Conservation (phyloP, 2,329 filamentous ascomycete genomes). For the Thielaviopsis punctulata region DNA sequence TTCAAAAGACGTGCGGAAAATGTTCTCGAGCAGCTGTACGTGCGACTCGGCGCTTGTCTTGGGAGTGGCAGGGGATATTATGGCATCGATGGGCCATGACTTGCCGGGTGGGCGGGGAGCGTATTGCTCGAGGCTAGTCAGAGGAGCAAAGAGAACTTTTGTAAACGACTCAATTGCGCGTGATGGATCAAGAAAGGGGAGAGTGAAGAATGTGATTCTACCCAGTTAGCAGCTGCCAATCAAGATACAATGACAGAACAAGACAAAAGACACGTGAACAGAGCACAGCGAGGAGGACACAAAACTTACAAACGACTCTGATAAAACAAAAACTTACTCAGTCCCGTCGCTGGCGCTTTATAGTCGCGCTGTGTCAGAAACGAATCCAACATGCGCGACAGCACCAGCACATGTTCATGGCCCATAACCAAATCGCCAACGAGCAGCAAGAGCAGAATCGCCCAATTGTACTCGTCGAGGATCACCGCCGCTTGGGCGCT, state of each 20-base stretch:
- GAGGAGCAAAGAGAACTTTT: constrained; percentile 2
- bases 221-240: background rate
- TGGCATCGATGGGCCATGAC: constrained; percentile 1
- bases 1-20: background rate
- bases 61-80: background rate
- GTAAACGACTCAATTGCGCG: constrained; percentile 2
- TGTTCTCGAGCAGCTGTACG: constrained; percentile 3
- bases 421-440: constrained; percentile 2
- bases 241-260: background rate
- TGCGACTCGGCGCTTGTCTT: background rate
- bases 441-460: background rate
- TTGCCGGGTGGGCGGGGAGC: constrained; percentile 2
- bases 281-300: background rate
- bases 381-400: constrained; percentile 2
- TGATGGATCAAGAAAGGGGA: background rate
- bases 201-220: constrained; percentile 3
- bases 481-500: background rate
- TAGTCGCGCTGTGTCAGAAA: constrained; percentile 1
- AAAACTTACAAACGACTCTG: constrained; percentile 3
- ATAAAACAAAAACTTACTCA: constrained; percentile 3
- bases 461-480: constrained; percentile 2
- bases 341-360: background rate
- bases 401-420: constrained; percentile 2
- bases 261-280: background rate
- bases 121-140: constrained; percentile 4